Evolutionary conservation across 352 stramenopile species (phyloP).

Genomic region (Pythium rishiriense): DNA sequence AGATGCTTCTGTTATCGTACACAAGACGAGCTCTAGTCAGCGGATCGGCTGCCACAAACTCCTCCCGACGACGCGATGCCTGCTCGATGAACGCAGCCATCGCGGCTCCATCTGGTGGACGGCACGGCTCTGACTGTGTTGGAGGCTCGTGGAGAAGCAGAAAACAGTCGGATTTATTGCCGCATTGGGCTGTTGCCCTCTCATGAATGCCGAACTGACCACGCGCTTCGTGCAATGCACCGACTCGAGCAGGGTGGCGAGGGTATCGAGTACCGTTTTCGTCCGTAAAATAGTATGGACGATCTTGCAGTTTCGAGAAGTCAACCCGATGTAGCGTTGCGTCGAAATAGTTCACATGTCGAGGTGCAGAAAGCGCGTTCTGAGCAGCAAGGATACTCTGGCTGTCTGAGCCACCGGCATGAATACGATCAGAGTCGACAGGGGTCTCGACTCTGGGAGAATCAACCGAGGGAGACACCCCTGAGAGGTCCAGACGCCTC

Average conservation of each 20-base stretch:
- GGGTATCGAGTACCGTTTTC: conserved; percentile 32
- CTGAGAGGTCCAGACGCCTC: not conserved
- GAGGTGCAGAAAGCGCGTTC: not conserved
- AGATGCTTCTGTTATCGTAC: conserved; percentile 46
- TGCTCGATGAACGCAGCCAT: conserved; percentile 35
- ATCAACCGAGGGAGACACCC: not conserved
- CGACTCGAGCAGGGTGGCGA: conserved; percentile 28
- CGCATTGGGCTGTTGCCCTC: not conserved
- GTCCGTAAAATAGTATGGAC: conserved; percentile 33
- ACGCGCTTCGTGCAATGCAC: not conserved
- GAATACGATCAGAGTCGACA: not conserved
- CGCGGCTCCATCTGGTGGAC: conserved; percentile 4
- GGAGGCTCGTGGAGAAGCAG: conserved; percentile 19
- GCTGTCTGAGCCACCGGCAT: not conserved
- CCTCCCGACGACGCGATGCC: conserved; percentile 16
- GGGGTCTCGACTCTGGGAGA: not conserved
- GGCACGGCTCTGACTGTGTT: conserved; percentile 25
- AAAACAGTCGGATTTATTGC: conserved; percentile 13
- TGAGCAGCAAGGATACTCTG: not conserved
- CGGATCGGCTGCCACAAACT: conserved; percentile 46
- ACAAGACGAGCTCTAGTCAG: conserved; percentile 42
- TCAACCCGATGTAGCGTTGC: conserved; percentile 3
- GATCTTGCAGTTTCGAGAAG: conserved; percentile 32
- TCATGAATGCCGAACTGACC: not conserved
- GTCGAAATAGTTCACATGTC: not conserved